A percentile compares a stretch with the other conserved stretches of the same genome.
Conservation (phyloP, 768 basidiomycete genomes). For the Mycena kentingensis region DNA sequence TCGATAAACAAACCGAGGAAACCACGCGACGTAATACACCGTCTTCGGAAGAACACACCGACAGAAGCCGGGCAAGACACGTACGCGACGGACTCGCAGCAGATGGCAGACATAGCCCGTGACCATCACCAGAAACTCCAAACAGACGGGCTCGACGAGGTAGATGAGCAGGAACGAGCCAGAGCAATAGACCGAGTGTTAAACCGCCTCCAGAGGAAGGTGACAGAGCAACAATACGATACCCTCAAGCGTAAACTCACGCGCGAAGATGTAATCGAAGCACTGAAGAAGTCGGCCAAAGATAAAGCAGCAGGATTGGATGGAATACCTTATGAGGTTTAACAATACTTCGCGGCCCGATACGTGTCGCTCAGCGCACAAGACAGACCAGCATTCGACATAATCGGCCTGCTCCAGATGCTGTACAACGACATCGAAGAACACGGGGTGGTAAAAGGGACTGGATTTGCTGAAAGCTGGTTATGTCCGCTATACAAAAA, state of each 20-base stretch:
- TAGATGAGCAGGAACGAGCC: neutral
- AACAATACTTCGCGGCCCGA: neutral
- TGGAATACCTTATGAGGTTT: conserved; percentile 18
- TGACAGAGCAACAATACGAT: neutral
- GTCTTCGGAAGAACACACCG: neutral
- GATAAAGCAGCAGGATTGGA: neutral
- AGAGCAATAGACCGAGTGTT: neutral
- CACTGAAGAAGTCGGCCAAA: neutral
- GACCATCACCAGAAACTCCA: conserved; percentile 16
- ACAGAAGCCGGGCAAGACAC: neutral
- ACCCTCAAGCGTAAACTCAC: neutral
- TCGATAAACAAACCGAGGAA: neutral
- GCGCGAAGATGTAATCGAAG: neutral
- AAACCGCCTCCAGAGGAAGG: neutral
- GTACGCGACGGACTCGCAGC: neutral
- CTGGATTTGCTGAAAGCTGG: neutral
- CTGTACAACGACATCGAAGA: neutral
- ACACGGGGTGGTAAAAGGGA: neutral
- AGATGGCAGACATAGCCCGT: conserved; percentile 15
- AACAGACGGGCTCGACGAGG: neutral
- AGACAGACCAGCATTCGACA: neutral
- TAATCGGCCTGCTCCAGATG: too few species aligned
- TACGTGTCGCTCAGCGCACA: neutral
- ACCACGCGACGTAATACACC: conserved; percentile 17
- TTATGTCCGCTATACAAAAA: neutral